phyloP scores from a whole-genome alignment of 2,329 filamentous ascomycete species.

The Claviceps cyperi region DNA sequence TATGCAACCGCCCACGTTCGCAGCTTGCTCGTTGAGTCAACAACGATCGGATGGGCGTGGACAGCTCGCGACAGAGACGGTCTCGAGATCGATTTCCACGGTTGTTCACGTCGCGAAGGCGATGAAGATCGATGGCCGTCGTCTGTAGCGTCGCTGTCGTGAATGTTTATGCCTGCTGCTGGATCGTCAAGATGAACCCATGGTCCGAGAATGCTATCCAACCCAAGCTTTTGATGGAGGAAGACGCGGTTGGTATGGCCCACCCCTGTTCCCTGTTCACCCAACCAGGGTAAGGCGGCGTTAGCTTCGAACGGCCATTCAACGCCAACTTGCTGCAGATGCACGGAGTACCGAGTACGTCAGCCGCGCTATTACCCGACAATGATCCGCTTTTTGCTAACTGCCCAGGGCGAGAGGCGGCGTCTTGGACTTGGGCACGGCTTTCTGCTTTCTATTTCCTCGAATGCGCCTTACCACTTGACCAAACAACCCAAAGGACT shows the following conservation, averaged over 20 bases:
- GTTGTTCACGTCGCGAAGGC: not conserved
- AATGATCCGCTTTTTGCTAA: constrained; percentile 1
- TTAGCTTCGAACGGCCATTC: not conserved
- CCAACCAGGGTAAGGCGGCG: not conserved
- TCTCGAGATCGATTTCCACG: not conserved
- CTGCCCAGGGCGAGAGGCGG: too few relatives aligned
- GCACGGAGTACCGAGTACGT: not conserved
- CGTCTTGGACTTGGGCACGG: too few relatives aligned
- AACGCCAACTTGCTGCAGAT: too few relatives aligned
- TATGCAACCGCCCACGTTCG: not conserved
- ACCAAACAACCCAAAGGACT: too few relatives aligned
- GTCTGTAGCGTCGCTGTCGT: not conserved
- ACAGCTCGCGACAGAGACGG: not conserved
- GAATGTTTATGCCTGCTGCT: not conserved
- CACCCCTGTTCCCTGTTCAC: not conserved
- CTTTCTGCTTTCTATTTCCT: too few relatives aligned
- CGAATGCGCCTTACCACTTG: too few relatives aligned
- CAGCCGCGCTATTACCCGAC: constrained; percentile 1
- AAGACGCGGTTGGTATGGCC: constrained; percentile 4
- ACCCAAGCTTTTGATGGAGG: constrained; percentile 3
- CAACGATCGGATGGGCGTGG: not conserved
- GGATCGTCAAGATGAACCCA: not conserved
- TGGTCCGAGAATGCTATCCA: not conserved
- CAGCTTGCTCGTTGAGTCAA: too few relatives aligned
- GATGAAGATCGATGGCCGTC: not conserved